Base-by-base conservation (phyloP, 345 rosid genomes). In the Linum lewisii region DNA sequence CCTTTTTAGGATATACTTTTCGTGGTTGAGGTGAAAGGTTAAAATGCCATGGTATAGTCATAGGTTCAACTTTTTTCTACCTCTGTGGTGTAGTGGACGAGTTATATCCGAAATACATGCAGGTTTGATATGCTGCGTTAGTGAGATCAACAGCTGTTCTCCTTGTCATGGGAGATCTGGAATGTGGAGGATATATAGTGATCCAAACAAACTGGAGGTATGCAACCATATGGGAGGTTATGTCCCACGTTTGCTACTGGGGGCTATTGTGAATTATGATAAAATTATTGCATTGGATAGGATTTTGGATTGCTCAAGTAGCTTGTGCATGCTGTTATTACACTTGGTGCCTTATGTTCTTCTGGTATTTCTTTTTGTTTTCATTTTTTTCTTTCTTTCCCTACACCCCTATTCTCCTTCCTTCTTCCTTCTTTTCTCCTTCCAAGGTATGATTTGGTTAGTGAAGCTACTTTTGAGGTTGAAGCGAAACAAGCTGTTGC, bases 91-190 rank as follows among this genome's bases (percentile, higher is more conserved):
- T 75, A 64, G 74, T 62, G 64, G 76, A 62, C 72, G 65, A 69
- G 76, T 71, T 71, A 66, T 66, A 70, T 76, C 63, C 80, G 70
- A 67, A 71, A 68, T 78, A 64, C 73, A 63, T 79, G 81, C 81
- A 79, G 82, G 79, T 72, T 69, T 24, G 64, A 53, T 60, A 22
- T 63, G 80, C 72, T 76, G 64, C 64, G 47, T 42, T 42, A 42
- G 1, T 42, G 47, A 1, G 16, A 42, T 42, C 14, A 42, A 42
- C 47, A 42, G 47, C 15, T 42, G 18, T 69, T 63, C 62, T 64
- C 62, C 45, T 58, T 73, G 81, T 58, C 59, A 65, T 44, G 34
- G 61, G 69, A 70, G 68, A 72, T 69, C 76, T 53, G 65, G 66
- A 29, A 72, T 68, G 79, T 72, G 58, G 68, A 71, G n/a, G 67